phyloP scores from a whole-genome alignment of 768 basidiomycete species.

The Xerocomellus chrysenteron region DNA sequence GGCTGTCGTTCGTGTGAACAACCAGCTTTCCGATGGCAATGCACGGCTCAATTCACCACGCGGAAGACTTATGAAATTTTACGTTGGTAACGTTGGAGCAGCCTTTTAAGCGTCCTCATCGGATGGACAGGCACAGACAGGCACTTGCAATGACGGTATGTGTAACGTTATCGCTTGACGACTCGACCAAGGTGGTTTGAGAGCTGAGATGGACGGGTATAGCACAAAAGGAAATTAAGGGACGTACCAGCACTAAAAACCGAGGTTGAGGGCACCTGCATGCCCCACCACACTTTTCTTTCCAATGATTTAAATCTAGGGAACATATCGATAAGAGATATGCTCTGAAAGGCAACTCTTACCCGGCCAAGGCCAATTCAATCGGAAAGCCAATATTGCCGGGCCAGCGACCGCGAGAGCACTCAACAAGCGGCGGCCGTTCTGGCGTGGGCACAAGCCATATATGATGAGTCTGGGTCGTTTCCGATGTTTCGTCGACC shows the following conservation, averaged over 20 bases:
- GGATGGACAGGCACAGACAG: background rate
- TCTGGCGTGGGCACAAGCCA: too few relatives aligned
- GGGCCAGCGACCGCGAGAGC: too few relatives aligned
- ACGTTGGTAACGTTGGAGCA: slow-evolving; percentile 17
- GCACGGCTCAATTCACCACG: background rate
- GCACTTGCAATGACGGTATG: background rate
- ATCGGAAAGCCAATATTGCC: too few relatives aligned
- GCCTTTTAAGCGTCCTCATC: slow-evolving; percentile 11
- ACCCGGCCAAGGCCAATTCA: too few relatives aligned
- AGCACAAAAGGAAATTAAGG: background rate
- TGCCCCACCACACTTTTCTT: too few relatives aligned
- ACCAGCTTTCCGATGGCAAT: background rate
- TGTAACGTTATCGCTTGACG: slow-evolving; percentile 1
- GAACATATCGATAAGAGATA: too few relatives aligned
- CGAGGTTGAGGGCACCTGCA: background rate
- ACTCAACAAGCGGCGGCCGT: too few relatives aligned
- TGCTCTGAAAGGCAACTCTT: too few relatives aligned
- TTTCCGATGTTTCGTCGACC: too few relatives aligned
- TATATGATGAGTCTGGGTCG: too few relatives aligned
- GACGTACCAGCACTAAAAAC: background rate
- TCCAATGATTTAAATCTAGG: too few relatives aligned
- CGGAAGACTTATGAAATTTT: background rate
- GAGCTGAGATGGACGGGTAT: background rate
- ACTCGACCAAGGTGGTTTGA: background rate
- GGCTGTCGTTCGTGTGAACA: slow-evolving; percentile 16